These are phyloP conservation scores for Solanum lycopersicoides DNA, from an alignment of 257 asterid genomes.

Conservation along the genomic window DNA sequence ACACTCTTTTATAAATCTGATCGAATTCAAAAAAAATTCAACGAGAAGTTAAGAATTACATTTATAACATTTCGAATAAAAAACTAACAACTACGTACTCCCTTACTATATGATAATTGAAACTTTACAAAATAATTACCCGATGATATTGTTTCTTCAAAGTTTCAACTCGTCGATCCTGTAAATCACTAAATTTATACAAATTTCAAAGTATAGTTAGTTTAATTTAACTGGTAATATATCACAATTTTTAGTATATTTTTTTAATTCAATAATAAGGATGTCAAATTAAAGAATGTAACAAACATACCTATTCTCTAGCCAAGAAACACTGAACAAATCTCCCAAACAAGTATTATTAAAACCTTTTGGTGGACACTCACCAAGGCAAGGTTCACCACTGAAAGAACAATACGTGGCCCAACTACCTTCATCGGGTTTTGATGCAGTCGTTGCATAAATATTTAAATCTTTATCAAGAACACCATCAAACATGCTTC, in stretches of 20 bases:
- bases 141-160: neutral
- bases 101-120: neutral
- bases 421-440: constrained; percentile 80
- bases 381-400: constrained; percentile 13
- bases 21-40: neutral
- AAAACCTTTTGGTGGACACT: constrained; percentile 17
- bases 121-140: neutral
- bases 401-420: constrained; percentile 64
- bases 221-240: neutral
- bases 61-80: too few relatives aligned
- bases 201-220: neutral
- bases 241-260: too few relatives aligned
- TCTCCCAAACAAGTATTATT: constrained; percentile 80
- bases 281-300: neutral
- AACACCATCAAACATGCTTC: constrained; percentile 88
- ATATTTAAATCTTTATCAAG: constrained; percentile 62
- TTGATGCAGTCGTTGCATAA: constrained; percentile 84
- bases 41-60: too few relatives aligned
- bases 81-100: neutral
- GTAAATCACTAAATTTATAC: neutral
- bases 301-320: constrained; percentile 48
- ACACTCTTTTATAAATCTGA: constrained; percentile 65
- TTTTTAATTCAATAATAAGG: too few relatives aligned
- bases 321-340: constrained; percentile 83
- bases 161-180: neutral